phyloP scores from a whole-genome alignment of 495 filamentous ascomycete species.

The Penicillium samsonianum region DNA sequence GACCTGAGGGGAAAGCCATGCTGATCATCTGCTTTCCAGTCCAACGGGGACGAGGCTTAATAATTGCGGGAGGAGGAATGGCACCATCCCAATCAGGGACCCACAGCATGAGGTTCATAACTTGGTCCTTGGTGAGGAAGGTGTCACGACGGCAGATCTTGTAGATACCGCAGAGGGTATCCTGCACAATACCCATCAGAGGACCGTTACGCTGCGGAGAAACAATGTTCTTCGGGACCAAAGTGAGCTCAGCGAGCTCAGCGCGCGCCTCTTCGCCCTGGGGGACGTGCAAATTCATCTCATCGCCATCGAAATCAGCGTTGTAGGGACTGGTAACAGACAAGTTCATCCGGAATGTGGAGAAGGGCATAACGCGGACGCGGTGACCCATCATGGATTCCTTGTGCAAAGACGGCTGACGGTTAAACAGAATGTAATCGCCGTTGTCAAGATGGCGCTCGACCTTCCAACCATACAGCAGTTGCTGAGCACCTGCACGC shows the following conservation, averaged over 20 bases:
- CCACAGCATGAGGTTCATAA: constrained; percentile 96
- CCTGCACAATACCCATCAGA: constrained; percentile 99
- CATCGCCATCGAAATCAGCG: constrained; percentile 98
- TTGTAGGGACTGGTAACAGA: constrained; percentile 99
- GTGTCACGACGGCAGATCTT: constrained; percentile 92
- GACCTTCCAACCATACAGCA: constrained; percentile 98
- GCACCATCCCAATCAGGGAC: constrained; percentile 96
- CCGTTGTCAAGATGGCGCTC: constrained; percentile 94
- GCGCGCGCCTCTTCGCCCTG: constrained; percentile 95
- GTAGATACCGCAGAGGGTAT: constrained; percentile 94
- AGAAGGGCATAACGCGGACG: constrained; percentile 97
- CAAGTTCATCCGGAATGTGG: constrained; percentile 93
- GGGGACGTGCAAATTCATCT: constrained; percentile 99
- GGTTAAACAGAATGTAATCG: constrained; percentile 98
- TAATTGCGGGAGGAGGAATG: constrained; percentile 85
- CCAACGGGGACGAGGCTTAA: constrained; percentile 91
- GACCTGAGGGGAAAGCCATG: constrained; percentile 81
- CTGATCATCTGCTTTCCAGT: constrained; percentile 98
- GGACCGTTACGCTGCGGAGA: constrained; percentile 96
- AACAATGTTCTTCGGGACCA: constrained; percentile 96
- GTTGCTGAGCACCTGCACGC: constrained; percentile 73
- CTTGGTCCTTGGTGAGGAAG: constrained; percentile 83
- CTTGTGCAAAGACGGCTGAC: constrained; percentile 97
- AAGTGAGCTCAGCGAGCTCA: constrained; percentile 88
- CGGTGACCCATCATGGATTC: constrained; percentile 99